These are phyloP conservation scores for Fusarium haematococcum DNA, from an alignment of 2,329 filamentous ascomycete species.

Conservation along the genomic window DNA sequence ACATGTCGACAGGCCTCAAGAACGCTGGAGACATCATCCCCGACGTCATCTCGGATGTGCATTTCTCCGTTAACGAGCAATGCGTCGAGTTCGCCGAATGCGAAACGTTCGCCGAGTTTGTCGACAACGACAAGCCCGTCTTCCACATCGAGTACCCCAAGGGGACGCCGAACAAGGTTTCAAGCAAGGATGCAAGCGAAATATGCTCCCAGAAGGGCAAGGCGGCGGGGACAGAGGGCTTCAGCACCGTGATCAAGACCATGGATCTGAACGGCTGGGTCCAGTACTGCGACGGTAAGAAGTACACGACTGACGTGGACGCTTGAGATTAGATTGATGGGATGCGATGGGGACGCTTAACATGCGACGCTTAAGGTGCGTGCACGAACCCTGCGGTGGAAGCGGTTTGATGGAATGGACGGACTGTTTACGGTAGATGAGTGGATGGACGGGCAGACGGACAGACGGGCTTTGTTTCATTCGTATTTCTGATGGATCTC, in stretches of 20 bases:
- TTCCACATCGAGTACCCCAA: constrained; percentile 80
- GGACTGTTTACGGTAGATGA: neutral
- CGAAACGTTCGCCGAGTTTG: constrained; percentile 66
- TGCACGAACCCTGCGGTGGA: neutral
- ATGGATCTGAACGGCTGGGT: constrained; percentile 74
- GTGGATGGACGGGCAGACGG: neutral
- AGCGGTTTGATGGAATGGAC: neutral
- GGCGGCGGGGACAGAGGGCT: constrained; percentile 58
- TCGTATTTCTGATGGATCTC: neutral
- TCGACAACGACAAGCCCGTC: constrained; percentile 72
- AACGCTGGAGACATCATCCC: constrained; percentile 72
- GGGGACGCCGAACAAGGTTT: constrained; percentile 54
- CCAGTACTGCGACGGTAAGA: constrained; percentile 62
- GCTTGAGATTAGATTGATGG: constrained; percentile 9
- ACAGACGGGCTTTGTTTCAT: neutral
- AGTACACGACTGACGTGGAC: constrained; percentile 42
- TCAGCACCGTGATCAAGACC: constrained; percentile 75
- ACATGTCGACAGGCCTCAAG: constrained; percentile 75
- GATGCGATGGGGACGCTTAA: neutral
- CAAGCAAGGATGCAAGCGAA: constrained; percentile 46
- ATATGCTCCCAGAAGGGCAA: constrained; percentile 57
- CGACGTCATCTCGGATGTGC: constrained; percentile 59
- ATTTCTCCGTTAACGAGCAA: constrained; percentile 79
- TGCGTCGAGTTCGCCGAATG: constrained; percentile 73
- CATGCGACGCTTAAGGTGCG: constrained; percentile 2